These are phyloP conservation scores for Draba incana DNA, from an alignment of 345 rosid species.

Conservation along the genomic window DNA sequence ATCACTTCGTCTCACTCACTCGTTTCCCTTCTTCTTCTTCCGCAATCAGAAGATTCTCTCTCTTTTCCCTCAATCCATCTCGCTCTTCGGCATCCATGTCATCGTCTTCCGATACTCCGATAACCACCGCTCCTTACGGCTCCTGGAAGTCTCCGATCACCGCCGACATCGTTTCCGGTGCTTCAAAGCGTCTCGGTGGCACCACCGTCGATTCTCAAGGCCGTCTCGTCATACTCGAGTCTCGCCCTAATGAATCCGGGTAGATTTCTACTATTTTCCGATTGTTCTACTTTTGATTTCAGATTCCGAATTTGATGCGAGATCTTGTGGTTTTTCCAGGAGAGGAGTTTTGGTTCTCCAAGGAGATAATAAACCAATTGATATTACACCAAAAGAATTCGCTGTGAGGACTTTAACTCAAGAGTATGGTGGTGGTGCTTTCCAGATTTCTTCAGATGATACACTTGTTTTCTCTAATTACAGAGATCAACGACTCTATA, in stretches of 20 bases:
- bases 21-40: slow-evolving; percentile 26
- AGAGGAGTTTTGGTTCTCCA: slow-evolving; percentile 71
- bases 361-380: slow-evolving; percentile 51
- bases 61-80: slow-evolving; percentile 18
- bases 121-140: slow-evolving; percentile 73
- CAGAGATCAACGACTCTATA: slow-evolving; percentile 84
- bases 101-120: slow-evolving; percentile 56
- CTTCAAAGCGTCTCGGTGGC: slow-evolving; percentile 82
- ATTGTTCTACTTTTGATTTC: slow-evolving; percentile 1
- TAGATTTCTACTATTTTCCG: slow-evolving; percentile 12
- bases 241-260: slow-evolving; percentile 88
- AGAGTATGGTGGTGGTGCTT: slow-evolving; percentile 98
- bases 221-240: slow-evolving; percentile 78
- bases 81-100: slow-evolving; percentile 50
- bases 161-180: slow-evolving; percentile 80
- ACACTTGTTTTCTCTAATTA: slow-evolving; percentile 77
- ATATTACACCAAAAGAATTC: slow-evolving; percentile 83
- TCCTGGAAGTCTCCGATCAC: slow-evolving; percentile 96
- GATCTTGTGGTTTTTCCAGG: slow-evolving; percentile 40
- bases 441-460: slow-evolving; percentile 59
- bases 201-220: slow-evolving; percentile 71
- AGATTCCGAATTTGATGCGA: neutral
- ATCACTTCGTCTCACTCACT: slow-evolving; percentile 27
- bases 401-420: slow-evolving; percentile 78
- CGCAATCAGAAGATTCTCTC: slow-evolving; percentile 28